phyloP scores from a whole-genome alignment of 306 rosid species.

The Vigna trinervia region DNA sequence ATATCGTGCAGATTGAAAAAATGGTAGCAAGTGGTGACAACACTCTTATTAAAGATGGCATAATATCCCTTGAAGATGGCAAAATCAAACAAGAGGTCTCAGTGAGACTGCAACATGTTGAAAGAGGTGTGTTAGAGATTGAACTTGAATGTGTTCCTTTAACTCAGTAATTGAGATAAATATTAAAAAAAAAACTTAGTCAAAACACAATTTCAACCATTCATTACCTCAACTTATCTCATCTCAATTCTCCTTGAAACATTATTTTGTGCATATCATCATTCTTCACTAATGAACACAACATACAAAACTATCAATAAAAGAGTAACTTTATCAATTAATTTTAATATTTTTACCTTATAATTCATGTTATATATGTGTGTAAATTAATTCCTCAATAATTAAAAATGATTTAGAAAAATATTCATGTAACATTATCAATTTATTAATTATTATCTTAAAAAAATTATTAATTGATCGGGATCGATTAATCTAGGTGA shows the following conservation, averaged over 20 bases:
- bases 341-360: too few species aligned
- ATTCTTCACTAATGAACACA: constrained; percentile 34
- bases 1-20: constrained; percentile 67
- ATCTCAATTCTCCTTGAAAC: constrained; percentile 30
- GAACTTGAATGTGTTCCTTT: constrained; percentile 95
- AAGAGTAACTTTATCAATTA: constrained; percentile 13
- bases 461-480: too few species aligned
- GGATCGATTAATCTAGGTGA: too few species aligned
- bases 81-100: constrained; percentile 71
- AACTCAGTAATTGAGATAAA: constrained; percentile 60
- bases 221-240: constrained; percentile 5
- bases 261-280: constrained; percentile 39
- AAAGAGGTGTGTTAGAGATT: constrained; percentile 84
- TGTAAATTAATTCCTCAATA: too few species aligned
- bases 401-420: too few species aligned
- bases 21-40: constrained; percentile 72
- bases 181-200: not conserved
- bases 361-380: too few species aligned
- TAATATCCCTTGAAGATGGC: constrained; percentile 72
- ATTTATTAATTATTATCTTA: too few species aligned
- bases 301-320: constrained; percentile 1
- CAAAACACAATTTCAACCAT: constrained; percentile 21
- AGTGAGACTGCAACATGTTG: constrained; percentile 79
- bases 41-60: constrained; percentile 68
- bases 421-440: too few species aligned